phyloP scores from a whole-genome alignment of 371 early-diverging fungal species.

The Thermomucor indicae-seudaticae region DNA sequence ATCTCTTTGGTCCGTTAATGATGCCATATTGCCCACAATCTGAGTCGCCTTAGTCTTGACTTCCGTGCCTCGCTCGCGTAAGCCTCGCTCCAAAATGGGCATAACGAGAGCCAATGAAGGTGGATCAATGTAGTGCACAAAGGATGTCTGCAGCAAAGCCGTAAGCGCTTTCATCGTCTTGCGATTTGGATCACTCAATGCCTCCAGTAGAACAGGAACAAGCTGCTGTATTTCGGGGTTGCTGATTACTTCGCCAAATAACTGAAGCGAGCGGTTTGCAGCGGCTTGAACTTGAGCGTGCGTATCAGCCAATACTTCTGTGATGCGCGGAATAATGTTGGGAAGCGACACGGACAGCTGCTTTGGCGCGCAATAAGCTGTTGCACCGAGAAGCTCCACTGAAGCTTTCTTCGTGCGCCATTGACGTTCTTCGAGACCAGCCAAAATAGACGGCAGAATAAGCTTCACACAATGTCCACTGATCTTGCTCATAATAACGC shows the following conservation, averaged over 20 bases:
- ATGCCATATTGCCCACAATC: constrained; percentile 96
- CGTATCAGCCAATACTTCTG: constrained; percentile 89
- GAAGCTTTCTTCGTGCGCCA: constrained; percentile 97
- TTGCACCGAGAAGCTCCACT: constrained; percentile 92
- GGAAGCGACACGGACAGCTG: constrained; percentile 91
- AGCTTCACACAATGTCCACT: constrained; percentile 96
- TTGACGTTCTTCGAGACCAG: constrained; percentile 82
- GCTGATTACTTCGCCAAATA: constrained; percentile 92
- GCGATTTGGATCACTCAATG: constrained; percentile 85
- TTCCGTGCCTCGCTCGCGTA: constrained; percentile 85
- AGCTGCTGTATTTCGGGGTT: constrained; percentile 95
- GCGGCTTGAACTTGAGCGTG: constrained; percentile 90
- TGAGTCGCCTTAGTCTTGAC: constrained; percentile 94
- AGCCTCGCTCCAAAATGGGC: constrained; percentile 91
- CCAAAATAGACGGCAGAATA: constrained; percentile 86
- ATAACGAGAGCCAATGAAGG: constrained; percentile 94
- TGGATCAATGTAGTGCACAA: constrained; percentile 97
- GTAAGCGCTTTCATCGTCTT: constrained; percentile 81
- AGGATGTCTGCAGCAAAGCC: constrained; percentile 87
- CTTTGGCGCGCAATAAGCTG: constrained; percentile 96
- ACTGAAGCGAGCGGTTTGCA: constrained; percentile 80
- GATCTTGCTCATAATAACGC: constrained; percentile 95
- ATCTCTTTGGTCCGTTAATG: constrained; percentile 88
- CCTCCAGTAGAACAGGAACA: constrained; percentile 83
- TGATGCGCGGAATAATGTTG: constrained; percentile 86